Evolutionary conservation across 352 stramenopile genomes (phyloP).

Genomic region (Phytophthora pluvialis): DNA sequence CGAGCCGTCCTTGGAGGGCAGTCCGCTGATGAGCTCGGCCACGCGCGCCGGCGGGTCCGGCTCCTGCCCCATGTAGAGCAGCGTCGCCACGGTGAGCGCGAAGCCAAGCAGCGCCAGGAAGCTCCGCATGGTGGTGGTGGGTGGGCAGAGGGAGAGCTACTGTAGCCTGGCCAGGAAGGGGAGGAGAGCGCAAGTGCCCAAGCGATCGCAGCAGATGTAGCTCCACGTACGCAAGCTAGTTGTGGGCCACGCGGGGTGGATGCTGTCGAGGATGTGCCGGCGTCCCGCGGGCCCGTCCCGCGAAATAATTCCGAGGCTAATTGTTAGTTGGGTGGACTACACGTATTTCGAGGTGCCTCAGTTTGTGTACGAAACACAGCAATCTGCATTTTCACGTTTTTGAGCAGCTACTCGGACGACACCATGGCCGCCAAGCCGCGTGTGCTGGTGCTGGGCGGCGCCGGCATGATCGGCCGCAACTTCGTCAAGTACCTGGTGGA

Average conservation of each 20-base stretch:
- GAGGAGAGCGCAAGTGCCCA: constrained; percentile 5
- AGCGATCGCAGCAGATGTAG: constrained; percentile 18
- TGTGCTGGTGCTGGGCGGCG: constrained; percentile 85
- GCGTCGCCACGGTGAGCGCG: constrained; percentile 45
- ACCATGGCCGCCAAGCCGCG: constrained; percentile 56
- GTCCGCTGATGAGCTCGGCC: constrained; percentile 51
- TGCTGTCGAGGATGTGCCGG: constrained; percentile 6
- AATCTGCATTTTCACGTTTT: neutral
- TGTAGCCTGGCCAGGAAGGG: neutral
- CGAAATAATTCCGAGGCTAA: constrained; percentile 15
- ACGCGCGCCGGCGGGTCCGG: constrained; percentile 57
- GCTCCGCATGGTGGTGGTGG: constrained; percentile 45
- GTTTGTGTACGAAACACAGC: neutral
- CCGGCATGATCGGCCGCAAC: constrained; percentile 89
- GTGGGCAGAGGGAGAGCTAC: neutral
- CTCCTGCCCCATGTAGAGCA: constrained; percentile 58
- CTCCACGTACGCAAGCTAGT: constrained; percentile 6
- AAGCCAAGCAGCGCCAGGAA: constrained; percentile 61
- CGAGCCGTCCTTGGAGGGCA: constrained; percentile 38
- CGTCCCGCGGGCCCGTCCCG: constrained; percentile 7
- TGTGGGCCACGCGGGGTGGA: constrained; percentile 9
- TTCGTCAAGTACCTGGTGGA: constrained; percentile 86
- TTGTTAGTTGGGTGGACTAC: constrained; percentile 8
- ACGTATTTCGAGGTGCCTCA: neutral
- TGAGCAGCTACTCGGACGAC: neutral